Conservation (phyloP, 352 stramenopile species). For the Pythium volutum region DNA sequence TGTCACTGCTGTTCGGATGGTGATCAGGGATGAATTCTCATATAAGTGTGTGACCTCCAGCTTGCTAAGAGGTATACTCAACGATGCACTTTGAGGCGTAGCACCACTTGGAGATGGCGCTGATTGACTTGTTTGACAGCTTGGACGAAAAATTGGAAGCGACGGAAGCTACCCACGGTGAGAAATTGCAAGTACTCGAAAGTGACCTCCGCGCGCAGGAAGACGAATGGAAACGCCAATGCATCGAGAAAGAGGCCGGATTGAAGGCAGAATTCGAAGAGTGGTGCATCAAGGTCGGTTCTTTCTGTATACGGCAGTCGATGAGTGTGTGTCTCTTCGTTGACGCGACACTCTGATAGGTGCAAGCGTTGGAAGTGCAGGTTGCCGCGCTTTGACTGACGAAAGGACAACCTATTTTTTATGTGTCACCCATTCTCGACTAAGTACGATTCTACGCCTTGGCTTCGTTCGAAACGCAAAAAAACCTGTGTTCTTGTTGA, state of each 20-base stretch:
- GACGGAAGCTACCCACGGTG: not conserved
- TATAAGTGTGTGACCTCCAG: not conserved
- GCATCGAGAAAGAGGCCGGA: constrained; percentile 19
- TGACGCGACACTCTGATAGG: not conserved
- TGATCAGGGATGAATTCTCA: not conserved
- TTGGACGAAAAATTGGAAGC: not conserved
- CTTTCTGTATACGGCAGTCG: too few relatives aligned
- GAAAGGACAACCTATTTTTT: constrained; percentile 5
- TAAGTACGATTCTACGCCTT: constrained; percentile 21
- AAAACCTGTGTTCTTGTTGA: not conserved
- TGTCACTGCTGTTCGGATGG: not conserved
- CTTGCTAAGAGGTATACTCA: not conserved
- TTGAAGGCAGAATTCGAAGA: constrained; percentile 18
- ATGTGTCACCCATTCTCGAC: constrained; percentile 10
- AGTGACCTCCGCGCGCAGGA: constrained; percentile 14
- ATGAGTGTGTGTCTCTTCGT: not conserved
- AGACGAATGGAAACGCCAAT: constrained; percentile 17
- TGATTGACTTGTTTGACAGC: not conserved
- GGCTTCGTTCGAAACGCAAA: constrained; percentile 6
- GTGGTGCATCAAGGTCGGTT: constrained; percentile 23
- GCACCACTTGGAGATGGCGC: not conserved
- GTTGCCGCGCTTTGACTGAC: not conserved
- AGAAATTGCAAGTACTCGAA: not conserved
- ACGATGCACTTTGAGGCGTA: not conserved
- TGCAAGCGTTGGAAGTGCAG: constrained; percentile 8